Evolutionary conservation across 805 yeast species (phyloP).

Genomic region (Kockiozyma suomiensis): DNA sequence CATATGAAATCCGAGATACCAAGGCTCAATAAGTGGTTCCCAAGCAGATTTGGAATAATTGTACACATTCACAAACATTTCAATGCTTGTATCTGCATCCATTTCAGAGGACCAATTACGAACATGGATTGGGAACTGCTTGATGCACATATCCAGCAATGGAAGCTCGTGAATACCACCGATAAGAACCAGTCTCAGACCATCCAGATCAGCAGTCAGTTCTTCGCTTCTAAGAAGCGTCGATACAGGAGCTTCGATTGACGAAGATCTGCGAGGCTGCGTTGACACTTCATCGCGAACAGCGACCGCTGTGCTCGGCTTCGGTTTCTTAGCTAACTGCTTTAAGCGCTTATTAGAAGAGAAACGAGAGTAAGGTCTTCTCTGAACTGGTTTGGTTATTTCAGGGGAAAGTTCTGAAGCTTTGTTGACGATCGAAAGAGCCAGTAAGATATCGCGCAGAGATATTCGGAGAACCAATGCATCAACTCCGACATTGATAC

Average conservation of each 20-base stretch:
- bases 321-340: conserved; percentile 10
- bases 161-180: conserved; percentile 94
- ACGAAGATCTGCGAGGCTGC: background rate
- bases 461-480: conserved; percentile 82
- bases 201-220: conserved; percentile 66
- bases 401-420: conserved; percentile 58
- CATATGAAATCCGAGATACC: conserved; percentile 65
- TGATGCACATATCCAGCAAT: conserved; percentile 71
- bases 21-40: conserved; percentile 92
- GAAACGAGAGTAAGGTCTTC: conserved; percentile 31
- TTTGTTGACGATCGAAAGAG: conserved; percentile 67
- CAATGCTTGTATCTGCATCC: conserved; percentile 66
- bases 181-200: conserved; percentile 76
- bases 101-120: conserved; percentile 86
- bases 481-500: conserved; percentile 71
- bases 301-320: background rate
- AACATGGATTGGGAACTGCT: conserved; percentile 68
- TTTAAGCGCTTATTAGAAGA: conserved; percentile 31
- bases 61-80: conserved; percentile 71
- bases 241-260: background rate
- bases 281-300: background rate
- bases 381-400: conserved; percentile 22
- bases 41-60: conserved; percentile 88
- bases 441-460: conserved; percentile 81
- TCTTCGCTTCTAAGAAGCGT: conserved; percentile 68